phyloP scores from a whole-genome alignment of 805 yeast species.

The Pichia cabralensis region DNA sequence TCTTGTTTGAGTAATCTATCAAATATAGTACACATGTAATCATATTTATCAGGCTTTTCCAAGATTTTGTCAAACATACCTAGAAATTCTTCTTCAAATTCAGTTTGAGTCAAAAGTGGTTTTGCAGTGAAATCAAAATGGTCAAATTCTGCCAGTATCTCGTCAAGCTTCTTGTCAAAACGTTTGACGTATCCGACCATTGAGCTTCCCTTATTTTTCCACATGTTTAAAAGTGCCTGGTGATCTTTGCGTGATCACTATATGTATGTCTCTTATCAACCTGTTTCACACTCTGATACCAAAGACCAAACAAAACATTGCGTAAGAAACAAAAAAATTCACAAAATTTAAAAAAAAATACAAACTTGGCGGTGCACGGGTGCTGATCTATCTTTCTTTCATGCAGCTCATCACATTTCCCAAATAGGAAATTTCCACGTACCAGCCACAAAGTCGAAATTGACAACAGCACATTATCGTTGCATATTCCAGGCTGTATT shows the following conservation, averaged over 20 bases:
- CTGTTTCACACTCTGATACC: no score
- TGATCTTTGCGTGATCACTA: no score
- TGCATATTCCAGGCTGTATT: no score
- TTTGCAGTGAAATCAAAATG: slow-evolving; percentile 14
- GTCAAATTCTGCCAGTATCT: slow-evolving; percentile 11
- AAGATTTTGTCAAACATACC: slow-evolving; percentile 11
- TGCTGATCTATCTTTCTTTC: no score
- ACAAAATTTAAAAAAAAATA: not conserved
- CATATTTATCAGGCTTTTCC: slow-evolving; percentile 10
- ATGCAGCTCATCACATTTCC: not conserved
- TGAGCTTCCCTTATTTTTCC: no score
- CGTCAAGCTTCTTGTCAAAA: slow-evolving; percentile 10
- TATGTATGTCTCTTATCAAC: no score
- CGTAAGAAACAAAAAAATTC: not conserved
- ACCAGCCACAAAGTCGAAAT: slow-evolving; percentile 8
- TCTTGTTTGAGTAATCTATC: slow-evolving; percentile 5
- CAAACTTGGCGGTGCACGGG: slow-evolving; percentile 4
- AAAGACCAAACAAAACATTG: not conserved
- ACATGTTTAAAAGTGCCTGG: no score
- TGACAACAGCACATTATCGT: no score
- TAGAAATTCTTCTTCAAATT: slow-evolving; percentile 17
- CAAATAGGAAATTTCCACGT: not conserved
- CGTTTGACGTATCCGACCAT: slow-evolving; percentile 1
- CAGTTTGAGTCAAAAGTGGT: slow-evolving; percentile 15
- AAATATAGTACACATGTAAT: slow-evolving; percentile 12